Evolutionary conservation across 805 yeast genomes (phyloP), one percentile per base, ranked within the genome.

Genomic region (Wickerhamomyces subpelliculosus): DNA sequence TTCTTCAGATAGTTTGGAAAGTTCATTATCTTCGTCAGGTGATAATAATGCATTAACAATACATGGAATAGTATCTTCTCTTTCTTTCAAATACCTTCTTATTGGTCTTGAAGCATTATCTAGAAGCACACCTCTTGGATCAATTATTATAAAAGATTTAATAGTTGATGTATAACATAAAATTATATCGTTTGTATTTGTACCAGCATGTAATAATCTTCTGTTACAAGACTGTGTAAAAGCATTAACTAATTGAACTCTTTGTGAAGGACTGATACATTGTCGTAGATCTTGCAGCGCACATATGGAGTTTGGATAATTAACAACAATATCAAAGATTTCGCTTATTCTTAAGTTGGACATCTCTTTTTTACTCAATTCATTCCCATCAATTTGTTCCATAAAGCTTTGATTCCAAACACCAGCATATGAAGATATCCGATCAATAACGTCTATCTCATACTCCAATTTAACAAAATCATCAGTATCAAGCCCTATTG

Each of bases 101-200:
- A 89, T 83, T 2, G 93, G 93, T 25, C 87, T 60, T 1, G 85
- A 77, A 0, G 85, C 89, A 35, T 77, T 75, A 52, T 84, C 95
- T 8, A 89, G 63, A 23, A 89, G 61, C 1, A 86, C 90, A 0
- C 96, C 96, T 27, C 84, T 69, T 7, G 95, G 94, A 50, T 90
- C 97, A n/a, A 93, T 65, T 0, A 80, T 61, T 21, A 81, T 55
- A 42, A 90, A 86, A 0, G 88, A 70, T 45, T 76, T 70, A 32
- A 89, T 81, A 1, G 89, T 76, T 13, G 78, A 73, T 4, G 84
- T 77, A 52, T 85, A 90, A 37, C 72, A 75, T 2, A 74, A 60
- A 20, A 90, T 72, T 8, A 87, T 78, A 36, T 80, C 85, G 5
- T 71, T 69, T 0, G 97, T 90, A 47, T 83, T 78, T 1, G 83